phyloP scores from a whole-genome alignment of 2,329 filamentous ascomycete species.

The Metarhizium sp. region DNA sequence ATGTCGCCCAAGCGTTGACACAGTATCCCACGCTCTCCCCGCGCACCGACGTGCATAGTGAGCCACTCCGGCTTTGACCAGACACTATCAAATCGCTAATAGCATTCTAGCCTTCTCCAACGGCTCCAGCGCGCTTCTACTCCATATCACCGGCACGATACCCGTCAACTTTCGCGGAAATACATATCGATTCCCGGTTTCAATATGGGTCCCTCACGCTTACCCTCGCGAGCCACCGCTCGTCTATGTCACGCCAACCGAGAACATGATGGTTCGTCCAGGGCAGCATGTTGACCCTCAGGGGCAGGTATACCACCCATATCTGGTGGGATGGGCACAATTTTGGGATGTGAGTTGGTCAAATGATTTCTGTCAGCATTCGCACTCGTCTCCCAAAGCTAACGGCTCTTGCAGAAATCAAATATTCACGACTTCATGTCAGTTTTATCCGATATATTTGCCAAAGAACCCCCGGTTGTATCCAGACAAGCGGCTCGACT shows the following conservation, averaged over 20 bases:
- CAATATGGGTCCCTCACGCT: conserved; percentile 84
- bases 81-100: conserved; percentile 1
- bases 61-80: conserved; percentile 18
- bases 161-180: conserved; percentile 86
- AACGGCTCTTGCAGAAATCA: conserved; percentile 54
- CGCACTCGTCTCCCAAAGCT: not conserved
- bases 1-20: conserved; percentile 74
- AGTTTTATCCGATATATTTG: conserved; percentile 78
- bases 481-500: conserved; percentile 50
- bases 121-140: conserved; percentile 74
- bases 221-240: conserved; percentile 84
- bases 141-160: conserved; percentile 78
- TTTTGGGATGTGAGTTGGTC: conserved; percentile 70
- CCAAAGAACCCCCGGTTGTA: conserved; percentile 88
- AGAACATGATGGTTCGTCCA: conserved; percentile 80
- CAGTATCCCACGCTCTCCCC: conserved; percentile 73
- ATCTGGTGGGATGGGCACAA: conserved; percentile 79
- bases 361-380: not conserved
- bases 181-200: conserved; percentile 83
- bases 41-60: conserved; percentile 93
- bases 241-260: conserved; percentile 79
- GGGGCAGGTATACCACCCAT: conserved; percentile 91
- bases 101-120: conserved; percentile 66
- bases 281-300: conserved; percentile 94
- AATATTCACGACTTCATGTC: conserved; percentile 74